Evolutionary conservation across 345 rosid genomes (phyloP).

Genomic region (Euphorbia tirucalli): DNA sequence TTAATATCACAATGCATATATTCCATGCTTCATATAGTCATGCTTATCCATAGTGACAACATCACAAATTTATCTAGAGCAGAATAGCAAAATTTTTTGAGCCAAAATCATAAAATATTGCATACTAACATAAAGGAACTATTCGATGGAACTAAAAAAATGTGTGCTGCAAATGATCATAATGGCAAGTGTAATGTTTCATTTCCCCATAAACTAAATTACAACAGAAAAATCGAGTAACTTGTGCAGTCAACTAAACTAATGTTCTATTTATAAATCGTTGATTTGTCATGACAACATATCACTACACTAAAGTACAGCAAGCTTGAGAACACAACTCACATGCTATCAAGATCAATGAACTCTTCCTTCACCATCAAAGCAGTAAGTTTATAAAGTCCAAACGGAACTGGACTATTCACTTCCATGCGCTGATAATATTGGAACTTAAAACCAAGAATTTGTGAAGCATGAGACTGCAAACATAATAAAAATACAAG

Average conservation of each 20-base stretch:
- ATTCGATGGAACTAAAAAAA: background rate
- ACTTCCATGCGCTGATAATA: slow-evolving; percentile 90
- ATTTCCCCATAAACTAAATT: background rate
- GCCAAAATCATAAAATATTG: too few species aligned
- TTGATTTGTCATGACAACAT: background rate
- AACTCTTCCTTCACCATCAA: slow-evolving; percentile 86
- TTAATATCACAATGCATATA: background rate
- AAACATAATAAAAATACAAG: slow-evolving; percentile 29
- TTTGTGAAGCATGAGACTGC: slow-evolving; percentile 99
- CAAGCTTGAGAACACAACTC: slow-evolving; percentile 32
- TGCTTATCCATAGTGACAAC: background rate
- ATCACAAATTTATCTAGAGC: background rate
- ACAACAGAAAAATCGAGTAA: background rate
- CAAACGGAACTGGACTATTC: slow-evolving; percentile 69
- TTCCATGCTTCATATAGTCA: background rate
- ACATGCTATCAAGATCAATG: slow-evolving; percentile 94
- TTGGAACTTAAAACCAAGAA: slow-evolving; percentile 98
- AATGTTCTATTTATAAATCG: background rate
- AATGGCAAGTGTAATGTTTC: background rate
- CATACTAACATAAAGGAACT: background rate
- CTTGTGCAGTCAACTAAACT: background rate
- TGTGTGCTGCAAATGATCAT: background rate
- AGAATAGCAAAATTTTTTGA: background rate
- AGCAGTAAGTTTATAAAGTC: slow-evolving; percentile 91
- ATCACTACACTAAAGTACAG: background rate